Evolutionary conservation across 352 stramenopile species (phyloP).

Genomic region (Peronospora belbahrii): DNA sequence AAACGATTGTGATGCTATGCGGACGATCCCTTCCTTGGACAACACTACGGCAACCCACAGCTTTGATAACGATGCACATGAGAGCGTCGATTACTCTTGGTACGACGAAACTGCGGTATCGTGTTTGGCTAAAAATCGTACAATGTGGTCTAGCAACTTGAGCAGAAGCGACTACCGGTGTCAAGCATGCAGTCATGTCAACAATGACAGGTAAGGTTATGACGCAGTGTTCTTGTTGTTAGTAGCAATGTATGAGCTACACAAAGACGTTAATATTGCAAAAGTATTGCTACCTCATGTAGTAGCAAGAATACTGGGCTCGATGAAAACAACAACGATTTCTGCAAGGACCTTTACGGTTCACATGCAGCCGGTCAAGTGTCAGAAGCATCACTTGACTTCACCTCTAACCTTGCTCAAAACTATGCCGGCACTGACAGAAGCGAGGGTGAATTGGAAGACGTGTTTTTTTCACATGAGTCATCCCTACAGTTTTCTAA

Average conservation of each 20-base stretch:
- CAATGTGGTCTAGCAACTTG: background rate
- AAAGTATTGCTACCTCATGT: background rate
- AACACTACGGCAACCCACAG: background rate
- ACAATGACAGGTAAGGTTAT: conserved; percentile 4
- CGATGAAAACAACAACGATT: background rate
- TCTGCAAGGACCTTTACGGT: background rate
- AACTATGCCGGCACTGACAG: background rate
- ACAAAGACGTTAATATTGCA: background rate
- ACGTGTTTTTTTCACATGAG: conserved; percentile 21
- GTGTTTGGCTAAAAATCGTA: background rate
- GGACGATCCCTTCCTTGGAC: background rate
- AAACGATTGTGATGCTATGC: background rate
- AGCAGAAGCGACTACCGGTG: background rate
- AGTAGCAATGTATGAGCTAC: background rate
- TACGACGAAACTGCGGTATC: background rate
- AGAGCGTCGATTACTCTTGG: background rate
- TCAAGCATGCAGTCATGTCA: conserved; percentile 9
- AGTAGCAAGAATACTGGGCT: background rate
- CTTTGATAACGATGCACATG: background rate
- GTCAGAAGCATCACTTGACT: background rate
- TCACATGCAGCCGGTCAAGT: background rate
- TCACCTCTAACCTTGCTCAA: background rate
- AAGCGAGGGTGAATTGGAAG: conserved; percentile 7
- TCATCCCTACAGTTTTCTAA: background rate
- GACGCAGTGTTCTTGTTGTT: background rate